Evolutionary conservation across 2,329 filamentous ascomycete species (phyloP).

Genomic region (Alternaria incomplexa): DNA sequence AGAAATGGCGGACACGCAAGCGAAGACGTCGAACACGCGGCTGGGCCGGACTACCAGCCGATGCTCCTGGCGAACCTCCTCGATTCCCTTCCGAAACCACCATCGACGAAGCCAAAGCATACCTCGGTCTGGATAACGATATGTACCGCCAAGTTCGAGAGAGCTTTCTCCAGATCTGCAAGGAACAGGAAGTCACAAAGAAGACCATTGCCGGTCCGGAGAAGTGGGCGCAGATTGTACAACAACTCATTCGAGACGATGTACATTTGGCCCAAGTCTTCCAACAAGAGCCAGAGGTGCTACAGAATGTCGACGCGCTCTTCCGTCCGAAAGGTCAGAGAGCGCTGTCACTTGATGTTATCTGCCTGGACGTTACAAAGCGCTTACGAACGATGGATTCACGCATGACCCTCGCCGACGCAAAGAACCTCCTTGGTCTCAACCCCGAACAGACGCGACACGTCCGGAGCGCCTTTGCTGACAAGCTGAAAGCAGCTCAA

Average conservation of each 20-base stretch:
- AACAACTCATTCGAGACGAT: slow-evolving; percentile 68
- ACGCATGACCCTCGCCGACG: slow-evolving; percentile 75
- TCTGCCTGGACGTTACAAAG: slow-evolving; percentile 84
- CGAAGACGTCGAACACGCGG: slow-evolving; percentile 70
- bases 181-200: slow-evolving; percentile 70
- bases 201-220: slow-evolving; percentile 77
- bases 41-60: slow-evolving; percentile 71
- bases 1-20: slow-evolving; percentile 68
- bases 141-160: slow-evolving; percentile 70
- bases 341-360: slow-evolving; percentile 74
- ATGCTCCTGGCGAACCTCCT: slow-evolving; percentile 70
- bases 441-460: slow-evolving; percentile 72
- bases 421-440: slow-evolving; percentile 73
- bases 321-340: slow-evolving; percentile 59
- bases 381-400: slow-evolving; percentile 70
- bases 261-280: slow-evolving; percentile 68
- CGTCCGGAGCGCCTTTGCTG: slow-evolving; percentile 70
- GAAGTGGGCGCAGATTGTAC: slow-evolving; percentile 74
- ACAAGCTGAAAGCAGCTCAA: slow-evolving; percentile 67
- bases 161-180: slow-evolving; percentile 73
- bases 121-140: slow-evolving; percentile 67
- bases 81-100: slow-evolving; percentile 85
- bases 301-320: slow-evolving; percentile 47
- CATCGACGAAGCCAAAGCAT: slow-evolving; percentile 76
- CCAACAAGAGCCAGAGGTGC: slow-evolving; percentile 61